phyloP scores from a whole-genome alignment of 2,329 filamentous ascomycete genomes.

The Arthrinium puccinioides region DNA sequence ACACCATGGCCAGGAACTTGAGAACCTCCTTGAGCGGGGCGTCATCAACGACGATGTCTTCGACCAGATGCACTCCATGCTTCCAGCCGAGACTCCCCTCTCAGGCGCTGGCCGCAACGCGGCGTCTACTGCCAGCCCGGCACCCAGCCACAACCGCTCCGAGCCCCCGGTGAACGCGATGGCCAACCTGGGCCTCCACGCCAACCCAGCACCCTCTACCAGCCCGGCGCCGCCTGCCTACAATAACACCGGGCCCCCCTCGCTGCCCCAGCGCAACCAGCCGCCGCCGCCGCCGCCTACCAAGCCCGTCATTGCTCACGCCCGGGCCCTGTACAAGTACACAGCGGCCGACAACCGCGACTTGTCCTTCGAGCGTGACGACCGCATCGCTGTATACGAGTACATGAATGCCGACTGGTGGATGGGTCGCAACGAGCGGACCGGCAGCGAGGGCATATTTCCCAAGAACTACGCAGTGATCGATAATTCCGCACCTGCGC shows the following conservation, averaged over 20 bases:
- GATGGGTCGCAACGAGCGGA: constrained; percentile 80
- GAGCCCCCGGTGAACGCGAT: constrained; percentile 29
- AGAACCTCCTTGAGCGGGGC: constrained; percentile 76
- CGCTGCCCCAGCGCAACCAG: constrained; percentile 24
- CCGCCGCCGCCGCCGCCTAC: constrained; percentile 32
- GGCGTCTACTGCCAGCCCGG: constrained; percentile 22
- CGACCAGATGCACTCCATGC: constrained; percentile 63
- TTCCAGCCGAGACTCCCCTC: constrained; percentile 64
- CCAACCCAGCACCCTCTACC: constrained; percentile 18
- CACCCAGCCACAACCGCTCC: constrained; percentile 9
- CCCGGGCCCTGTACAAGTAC: constrained; percentile 80
- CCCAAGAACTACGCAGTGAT: constrained; percentile 82
- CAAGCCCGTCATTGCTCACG: constrained; percentile 61
- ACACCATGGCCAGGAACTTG: constrained; percentile 64
- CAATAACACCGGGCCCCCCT: constrained; percentile 34
- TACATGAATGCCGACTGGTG: constrained; percentile 98
- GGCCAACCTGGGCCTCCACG: constrained; percentile 31
- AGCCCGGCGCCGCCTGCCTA: constrained; percentile 44
- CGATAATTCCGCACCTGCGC: constrained; percentile 52
- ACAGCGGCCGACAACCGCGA: constrained; percentile 73
- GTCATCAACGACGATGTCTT: constrained; percentile 71
- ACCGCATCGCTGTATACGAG: constrained; percentile 72
- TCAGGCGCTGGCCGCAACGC: constrained; percentile 36
- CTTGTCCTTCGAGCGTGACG: constrained; percentile 71
- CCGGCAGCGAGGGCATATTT: constrained; percentile 85